Conservation (phyloP, 345 rosid genomes). For the Brassica juncea region DNA sequence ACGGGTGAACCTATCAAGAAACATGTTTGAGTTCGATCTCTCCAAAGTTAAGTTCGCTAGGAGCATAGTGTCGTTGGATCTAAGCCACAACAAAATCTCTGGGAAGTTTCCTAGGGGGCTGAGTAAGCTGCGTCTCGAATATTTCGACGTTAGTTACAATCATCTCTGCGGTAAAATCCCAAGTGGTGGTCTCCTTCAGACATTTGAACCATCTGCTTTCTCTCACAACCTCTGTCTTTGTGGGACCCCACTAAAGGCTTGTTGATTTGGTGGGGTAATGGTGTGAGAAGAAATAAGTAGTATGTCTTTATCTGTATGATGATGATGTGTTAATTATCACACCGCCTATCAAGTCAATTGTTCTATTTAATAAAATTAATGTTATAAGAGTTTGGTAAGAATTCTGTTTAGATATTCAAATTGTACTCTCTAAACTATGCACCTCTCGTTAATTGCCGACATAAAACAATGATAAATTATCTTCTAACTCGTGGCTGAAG, state of each 20-base stretch:
- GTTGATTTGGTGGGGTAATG: conserved; percentile 33
- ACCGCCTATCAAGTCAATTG: not conserved
- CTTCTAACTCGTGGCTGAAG: not conserved
- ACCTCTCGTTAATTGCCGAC: not conserved
- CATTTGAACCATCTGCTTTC: conserved; percentile 48
- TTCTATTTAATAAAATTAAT: not conserved
- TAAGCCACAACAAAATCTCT: conserved; percentile 62
- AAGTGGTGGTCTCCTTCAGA: conserved; percentile 66
- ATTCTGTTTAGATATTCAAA: conserved; percentile 1
- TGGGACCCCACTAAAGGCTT: conserved; percentile 63
- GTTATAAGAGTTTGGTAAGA: not conserved
- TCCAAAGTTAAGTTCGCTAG: conserved; percentile 54
- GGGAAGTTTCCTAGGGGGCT: conserved; percentile 60
- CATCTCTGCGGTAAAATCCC: conserved; percentile 73
- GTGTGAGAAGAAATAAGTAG: not conserved
- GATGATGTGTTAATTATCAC: conserved; percentile 12
- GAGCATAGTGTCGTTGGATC: conserved; percentile 50
- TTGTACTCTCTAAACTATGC: not conserved
- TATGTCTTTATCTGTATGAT: not conserved
- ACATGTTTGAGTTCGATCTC: conserved; percentile 59
- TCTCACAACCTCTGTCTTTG: conserved; percentile 80
- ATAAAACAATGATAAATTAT: not conserved
- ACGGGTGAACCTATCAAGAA: conserved; percentile 56
- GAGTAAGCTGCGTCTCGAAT: conserved; percentile 41
- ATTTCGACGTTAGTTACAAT: conserved; percentile 70